Evolutionary conservation across 352 stramenopile genomes (phyloP).

Genomic region (Phytophthora tubulina): DNA sequence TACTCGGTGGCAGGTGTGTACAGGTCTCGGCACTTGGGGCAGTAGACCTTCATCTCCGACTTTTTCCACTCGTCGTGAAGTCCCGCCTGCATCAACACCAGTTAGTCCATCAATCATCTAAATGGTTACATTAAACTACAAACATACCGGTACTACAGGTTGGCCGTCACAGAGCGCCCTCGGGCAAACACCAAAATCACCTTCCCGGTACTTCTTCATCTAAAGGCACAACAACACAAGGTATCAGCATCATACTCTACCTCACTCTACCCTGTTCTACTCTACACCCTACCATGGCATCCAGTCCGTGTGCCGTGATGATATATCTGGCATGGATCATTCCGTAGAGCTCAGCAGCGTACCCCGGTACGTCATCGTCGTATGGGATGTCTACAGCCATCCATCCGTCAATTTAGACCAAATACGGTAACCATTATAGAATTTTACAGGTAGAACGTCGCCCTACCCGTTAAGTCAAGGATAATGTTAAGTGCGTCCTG

Average conservation of each 20-base stretch:
- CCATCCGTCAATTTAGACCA: slow-evolving; percentile 7
- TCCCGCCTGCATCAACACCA: slow-evolving; percentile 57
- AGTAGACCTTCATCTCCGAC: slow-evolving; percentile 93
- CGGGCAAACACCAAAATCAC: slow-evolving; percentile 89
- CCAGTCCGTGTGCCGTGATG: slow-evolving; percentile 88
- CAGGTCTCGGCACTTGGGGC: slow-evolving; percentile 89
- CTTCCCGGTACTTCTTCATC: slow-evolving; percentile 92
- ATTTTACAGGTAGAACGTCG: neutral
- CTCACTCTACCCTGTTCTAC: neutral
- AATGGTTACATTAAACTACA: neutral
- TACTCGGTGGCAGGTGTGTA: slow-evolving; percentile 90
- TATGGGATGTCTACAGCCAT: slow-evolving; percentile 84
- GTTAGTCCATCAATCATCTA: slow-evolving; percentile 14
- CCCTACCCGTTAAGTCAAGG: slow-evolving; percentile 86
- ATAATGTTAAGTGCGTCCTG: slow-evolving; percentile 94
- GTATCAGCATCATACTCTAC: slow-evolving; percentile 3
- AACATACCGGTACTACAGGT: slow-evolving; percentile 80
- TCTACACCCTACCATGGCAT: slow-evolving; percentile 76
- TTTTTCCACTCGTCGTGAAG: slow-evolving; percentile 92
- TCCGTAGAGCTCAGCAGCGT: slow-evolving; percentile 90
- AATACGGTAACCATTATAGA: neutral
- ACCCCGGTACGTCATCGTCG: slow-evolving; percentile 88
- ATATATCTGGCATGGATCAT: slow-evolving; percentile 93
- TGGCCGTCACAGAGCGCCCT: slow-evolving; percentile 87
- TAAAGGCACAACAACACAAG: slow-evolving; percentile 21